phyloP scores from a whole-genome alignment of 2,329 filamentous ascomycete genomes.

The Penicillium italicum region DNA sequence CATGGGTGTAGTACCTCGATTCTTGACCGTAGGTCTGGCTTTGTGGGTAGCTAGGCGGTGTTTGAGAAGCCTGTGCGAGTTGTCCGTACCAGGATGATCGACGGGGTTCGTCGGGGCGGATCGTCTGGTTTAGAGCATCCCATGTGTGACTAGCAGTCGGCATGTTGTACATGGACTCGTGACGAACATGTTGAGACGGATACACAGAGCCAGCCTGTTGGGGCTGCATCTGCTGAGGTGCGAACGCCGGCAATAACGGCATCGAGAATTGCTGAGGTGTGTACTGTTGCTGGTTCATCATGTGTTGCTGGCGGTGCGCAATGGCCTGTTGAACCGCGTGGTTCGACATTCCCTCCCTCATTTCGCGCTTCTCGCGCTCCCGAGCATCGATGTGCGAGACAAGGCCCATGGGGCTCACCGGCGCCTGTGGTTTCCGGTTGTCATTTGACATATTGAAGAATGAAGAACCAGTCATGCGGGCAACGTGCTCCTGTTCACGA shows the following conservation, averaged over 20 bases:
- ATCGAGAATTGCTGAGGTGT: slow-evolving; percentile 1
- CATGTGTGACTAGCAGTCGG: slow-evolving; percentile 37
- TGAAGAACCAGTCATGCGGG: slow-evolving; percentile 72
- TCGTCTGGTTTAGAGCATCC: slow-evolving; percentile 35
- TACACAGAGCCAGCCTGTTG: slow-evolving; percentile 19
- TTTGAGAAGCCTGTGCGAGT: slow-evolving; percentile 22
- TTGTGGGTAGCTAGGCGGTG: slow-evolving; percentile 26
- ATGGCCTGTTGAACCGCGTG: slow-evolving; percentile 72
- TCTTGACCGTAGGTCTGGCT: slow-evolving; percentile 28
- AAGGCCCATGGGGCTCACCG: slow-evolving; percentile 55
- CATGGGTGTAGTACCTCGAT: slow-evolving; percentile 24
- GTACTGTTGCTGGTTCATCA: slow-evolving; percentile 41
- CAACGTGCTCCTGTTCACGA: slow-evolving; percentile 84
- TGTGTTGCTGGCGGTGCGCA: slow-evolving; percentile 60
- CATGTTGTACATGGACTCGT: slow-evolving; percentile 35
- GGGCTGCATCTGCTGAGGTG: slow-evolving; percentile 2
- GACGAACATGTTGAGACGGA: slow-evolving; percentile 18
- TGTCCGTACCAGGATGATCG: slow-evolving; percentile 35
- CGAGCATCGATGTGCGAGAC: slow-evolving; percentile 76
- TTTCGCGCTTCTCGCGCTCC: slow-evolving; percentile 71
- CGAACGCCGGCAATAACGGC: neutral
- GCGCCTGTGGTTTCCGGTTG: slow-evolving; percentile 51
- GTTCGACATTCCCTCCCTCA: slow-evolving; percentile 65
- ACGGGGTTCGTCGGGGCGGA: slow-evolving; percentile 31
- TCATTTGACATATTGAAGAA: slow-evolving; percentile 64